Percentiles rank a stretch among this genome's conserved stretches.
Conservation (phyloP, 345 rosid genomes). For the Cardiospermum halicacabum region DNA sequence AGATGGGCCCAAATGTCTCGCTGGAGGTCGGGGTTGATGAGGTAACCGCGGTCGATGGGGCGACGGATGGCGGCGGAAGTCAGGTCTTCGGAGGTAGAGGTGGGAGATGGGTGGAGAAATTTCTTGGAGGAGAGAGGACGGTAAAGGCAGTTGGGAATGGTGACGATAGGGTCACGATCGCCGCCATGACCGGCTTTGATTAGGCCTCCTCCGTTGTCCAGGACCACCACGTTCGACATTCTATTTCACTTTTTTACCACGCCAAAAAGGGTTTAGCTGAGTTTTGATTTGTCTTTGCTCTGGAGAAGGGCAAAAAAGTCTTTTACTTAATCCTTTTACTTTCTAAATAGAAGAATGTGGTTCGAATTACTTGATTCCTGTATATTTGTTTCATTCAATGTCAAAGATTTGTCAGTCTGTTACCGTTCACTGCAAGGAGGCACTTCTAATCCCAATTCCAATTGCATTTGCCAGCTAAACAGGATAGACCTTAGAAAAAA, state of each 20-base stretch:
- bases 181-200: conserved; percentile 86
- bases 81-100: conserved; percentile 52
- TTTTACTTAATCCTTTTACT: too few species aligned
- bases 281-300: too few species aligned
- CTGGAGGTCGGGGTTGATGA: conserved; percentile 76
- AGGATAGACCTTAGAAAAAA: neutral
- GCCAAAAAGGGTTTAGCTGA: too few species aligned
- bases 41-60: conserved; percentile 93
- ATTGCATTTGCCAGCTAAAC: too few species aligned
- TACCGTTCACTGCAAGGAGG: too few species aligned
- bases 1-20: conserved; percentile 91
- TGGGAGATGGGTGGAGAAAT: conserved; percentile 58
- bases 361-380: too few species aligned
- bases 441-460: too few species aligned
- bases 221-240: conserved; percentile 82
- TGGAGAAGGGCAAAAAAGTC: too few species aligned
- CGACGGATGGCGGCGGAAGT: conserved; percentile 93
- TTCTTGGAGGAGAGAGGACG: conserved; percentile 80
- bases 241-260: too few species aligned
- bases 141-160: conserved; percentile 80
- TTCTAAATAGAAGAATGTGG: too few species aligned
- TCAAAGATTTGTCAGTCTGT: too few species aligned
- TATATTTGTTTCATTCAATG: too few species aligned
- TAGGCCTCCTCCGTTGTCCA: conserved; percentile 82
- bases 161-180: conserved; percentile 63